Evolutionary conservation across 2,329 filamentous ascomycete genomes (phyloP).

Genomic region (Chaetomiaceae sp.): DNA sequence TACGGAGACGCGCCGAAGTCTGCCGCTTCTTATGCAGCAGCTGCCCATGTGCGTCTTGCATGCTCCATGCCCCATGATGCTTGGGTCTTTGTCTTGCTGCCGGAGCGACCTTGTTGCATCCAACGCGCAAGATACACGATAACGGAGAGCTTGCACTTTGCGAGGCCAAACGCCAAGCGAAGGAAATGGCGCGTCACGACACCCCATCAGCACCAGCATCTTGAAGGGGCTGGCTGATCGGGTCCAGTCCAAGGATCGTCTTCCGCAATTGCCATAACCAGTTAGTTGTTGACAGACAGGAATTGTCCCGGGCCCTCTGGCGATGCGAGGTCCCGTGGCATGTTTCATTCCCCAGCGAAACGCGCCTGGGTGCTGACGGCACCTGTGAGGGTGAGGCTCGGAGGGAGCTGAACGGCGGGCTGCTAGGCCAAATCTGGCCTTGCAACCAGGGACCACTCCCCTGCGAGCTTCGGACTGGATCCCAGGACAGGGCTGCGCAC

Average conservation of each 20-base stretch:
- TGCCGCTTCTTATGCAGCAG: background rate
- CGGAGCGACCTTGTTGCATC: no score
- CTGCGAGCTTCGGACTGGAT: conserved; percentile 6
- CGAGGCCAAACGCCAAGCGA: no score
- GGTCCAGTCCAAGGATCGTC: no score
- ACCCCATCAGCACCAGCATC: background rate
- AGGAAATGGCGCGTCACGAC: background rate
- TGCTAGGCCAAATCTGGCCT: conserved; percentile 11
- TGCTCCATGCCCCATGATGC: background rate
- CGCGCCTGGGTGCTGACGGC: conserved; percentile 1
- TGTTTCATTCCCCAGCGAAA: conserved; percentile 1
- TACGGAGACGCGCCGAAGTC: no score
- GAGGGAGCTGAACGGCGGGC: conserved; percentile 11
- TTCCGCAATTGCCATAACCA: no score
- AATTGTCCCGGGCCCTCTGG: background rate
- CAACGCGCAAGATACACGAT: background rate
- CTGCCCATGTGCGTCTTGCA: background rate
- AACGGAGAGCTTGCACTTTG: no score
- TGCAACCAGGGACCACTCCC: conserved; percentile 1
- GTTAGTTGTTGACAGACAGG: no score
- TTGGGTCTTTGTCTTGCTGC: background rate
- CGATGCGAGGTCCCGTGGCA: background rate
- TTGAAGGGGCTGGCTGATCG: background rate
- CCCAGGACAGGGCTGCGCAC: background rate
- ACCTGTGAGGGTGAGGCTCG: conserved; percentile 6